phyloP scores from a whole-genome alignment of 129 eudicot genomes.

The Chrysanthemum lavandulifolium region DNA sequence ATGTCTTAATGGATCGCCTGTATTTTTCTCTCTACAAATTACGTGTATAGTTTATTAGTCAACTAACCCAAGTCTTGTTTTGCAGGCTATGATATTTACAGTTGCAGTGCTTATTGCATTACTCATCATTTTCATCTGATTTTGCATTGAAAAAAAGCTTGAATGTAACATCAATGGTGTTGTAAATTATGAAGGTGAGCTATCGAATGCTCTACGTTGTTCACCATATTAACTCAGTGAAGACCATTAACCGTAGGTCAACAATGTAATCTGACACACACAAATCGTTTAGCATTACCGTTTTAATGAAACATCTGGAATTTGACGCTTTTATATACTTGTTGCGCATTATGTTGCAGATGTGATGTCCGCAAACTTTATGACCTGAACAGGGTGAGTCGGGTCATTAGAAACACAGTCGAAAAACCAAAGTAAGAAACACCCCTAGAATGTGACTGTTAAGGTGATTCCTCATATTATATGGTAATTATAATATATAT shows the following conservation, averaged over 20 bases:
- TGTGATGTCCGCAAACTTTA: neutral
- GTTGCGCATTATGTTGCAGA: neutral
- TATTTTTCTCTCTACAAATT: constrained; percentile 7
- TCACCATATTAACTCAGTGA: constrained; percentile 13
- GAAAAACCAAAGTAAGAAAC: neutral
- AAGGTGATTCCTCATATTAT: neutral
- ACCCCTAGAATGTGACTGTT: neutral
- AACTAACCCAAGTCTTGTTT: constrained; percentile 15
- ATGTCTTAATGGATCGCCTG: neutral
- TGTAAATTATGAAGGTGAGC: constrained; percentile 17
- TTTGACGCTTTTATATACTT: neutral
- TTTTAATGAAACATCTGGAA: neutral
- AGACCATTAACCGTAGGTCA: constrained; percentile 17
- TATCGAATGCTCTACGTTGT: constrained; percentile 12
- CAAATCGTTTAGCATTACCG: neutral
- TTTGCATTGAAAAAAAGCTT: constrained; percentile 15
- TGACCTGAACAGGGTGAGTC: neutral
- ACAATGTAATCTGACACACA: constrained; percentile 14
- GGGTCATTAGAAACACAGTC: neutral
- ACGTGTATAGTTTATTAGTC: neutral
- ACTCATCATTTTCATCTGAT: constrained; percentile 38
- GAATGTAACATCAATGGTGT: constrained; percentile 14
- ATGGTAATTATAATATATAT: neutral
- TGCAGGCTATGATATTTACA: constrained; percentile 57
- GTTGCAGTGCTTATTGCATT: constrained; percentile 35